phyloP scores from a whole-genome alignment of 495 filamentous ascomycete species.

The Tuber magnatum region DNA sequence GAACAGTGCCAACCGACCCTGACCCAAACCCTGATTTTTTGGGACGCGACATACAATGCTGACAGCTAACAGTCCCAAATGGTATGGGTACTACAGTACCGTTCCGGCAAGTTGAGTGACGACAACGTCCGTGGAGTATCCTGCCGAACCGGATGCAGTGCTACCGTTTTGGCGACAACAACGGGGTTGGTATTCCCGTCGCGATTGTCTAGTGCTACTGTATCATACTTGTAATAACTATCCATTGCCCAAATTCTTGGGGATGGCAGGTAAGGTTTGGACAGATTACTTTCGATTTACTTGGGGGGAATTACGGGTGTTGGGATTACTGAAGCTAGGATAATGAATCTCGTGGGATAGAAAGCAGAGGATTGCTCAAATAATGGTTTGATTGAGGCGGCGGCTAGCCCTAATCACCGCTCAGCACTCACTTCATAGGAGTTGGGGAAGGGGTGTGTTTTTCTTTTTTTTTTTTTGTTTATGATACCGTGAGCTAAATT shows the following conservation, averaged over 20 bases:
- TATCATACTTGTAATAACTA: not conserved
- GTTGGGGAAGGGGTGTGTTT: too few species aligned
- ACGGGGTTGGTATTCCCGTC: not conserved
- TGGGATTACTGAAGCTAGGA: not conserved
- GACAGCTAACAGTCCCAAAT: too few species aligned
- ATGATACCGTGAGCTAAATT: too few species aligned
- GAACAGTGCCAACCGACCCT: too few species aligned
- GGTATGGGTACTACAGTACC: too few species aligned
- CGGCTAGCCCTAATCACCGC: not conserved
- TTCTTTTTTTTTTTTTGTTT: not conserved
- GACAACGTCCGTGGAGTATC: not conserved
- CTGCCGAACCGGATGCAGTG: not conserved
- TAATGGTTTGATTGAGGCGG: not conserved
- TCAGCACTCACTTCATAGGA: not conserved
- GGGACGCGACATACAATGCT: too few species aligned
- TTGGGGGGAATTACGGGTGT: not conserved
- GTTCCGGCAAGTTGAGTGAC: not conserved
- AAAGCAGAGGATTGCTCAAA: not conserved
- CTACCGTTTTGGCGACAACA: not conserved
- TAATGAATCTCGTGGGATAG: not conserved
- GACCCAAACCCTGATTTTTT: too few species aligned
- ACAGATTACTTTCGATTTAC: not conserved
- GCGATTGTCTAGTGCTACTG: not conserved
- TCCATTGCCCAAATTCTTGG: not conserved
- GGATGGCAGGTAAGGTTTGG: not conserved